phyloP scores from a whole-genome alignment of 2,329 filamentous ascomycete species.

The Colletotrichum destructivum region DNA sequence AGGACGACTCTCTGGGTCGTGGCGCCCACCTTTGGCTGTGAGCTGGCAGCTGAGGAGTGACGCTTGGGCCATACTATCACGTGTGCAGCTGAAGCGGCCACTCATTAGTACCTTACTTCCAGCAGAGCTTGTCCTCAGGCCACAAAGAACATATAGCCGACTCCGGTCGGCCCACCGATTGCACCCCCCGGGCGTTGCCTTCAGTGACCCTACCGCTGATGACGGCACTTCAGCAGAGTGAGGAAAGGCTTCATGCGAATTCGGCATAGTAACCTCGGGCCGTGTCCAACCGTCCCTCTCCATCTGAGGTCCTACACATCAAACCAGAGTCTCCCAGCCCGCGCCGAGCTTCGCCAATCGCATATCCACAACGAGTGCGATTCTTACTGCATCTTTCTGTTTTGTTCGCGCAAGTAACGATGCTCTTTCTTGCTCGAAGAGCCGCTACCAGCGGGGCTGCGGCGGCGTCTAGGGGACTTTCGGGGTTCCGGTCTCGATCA shows the following conservation, averaged over 20 bases:
- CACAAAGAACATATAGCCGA: slow-evolving; percentile 11
- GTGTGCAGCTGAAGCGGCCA: background rate
- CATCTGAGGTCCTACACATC: slow-evolving; percentile 9
- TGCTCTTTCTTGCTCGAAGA: slow-evolving; percentile 50
- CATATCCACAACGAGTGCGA: background rate
- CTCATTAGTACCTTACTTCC: background rate
- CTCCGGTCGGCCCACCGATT: background rate
- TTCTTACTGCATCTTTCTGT: background rate
- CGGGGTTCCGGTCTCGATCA: slow-evolving; percentile 45
- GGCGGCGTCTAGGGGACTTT: slow-evolving; percentile 45
- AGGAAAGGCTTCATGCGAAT: slow-evolving; percentile 37
- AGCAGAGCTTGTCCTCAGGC: slow-evolving; percentile 8
- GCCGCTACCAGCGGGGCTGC: slow-evolving; percentile 43
- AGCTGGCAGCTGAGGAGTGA: background rate
- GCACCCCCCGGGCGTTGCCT: background rate
- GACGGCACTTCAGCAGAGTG: slow-evolving; percentile 33
- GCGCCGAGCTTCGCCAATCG: background rate
- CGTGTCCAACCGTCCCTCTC: slow-evolving; percentile 52
- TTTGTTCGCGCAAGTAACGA: slow-evolving; percentile 42
- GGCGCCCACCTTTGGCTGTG: slow-evolving; percentile 2
- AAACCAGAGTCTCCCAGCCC: slow-evolving; percentile 7
- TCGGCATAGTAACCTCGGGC: slow-evolving; percentile 53
- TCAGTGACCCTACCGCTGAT: slow-evolving; percentile 13
- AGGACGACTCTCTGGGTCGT: slow-evolving; percentile 1
- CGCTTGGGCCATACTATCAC: background rate